Evolutionary conservation across 106 monocot species (phyloP), one percentile per base, ranked within the genome.

Genomic region (Ottelia alismoides): DNA sequence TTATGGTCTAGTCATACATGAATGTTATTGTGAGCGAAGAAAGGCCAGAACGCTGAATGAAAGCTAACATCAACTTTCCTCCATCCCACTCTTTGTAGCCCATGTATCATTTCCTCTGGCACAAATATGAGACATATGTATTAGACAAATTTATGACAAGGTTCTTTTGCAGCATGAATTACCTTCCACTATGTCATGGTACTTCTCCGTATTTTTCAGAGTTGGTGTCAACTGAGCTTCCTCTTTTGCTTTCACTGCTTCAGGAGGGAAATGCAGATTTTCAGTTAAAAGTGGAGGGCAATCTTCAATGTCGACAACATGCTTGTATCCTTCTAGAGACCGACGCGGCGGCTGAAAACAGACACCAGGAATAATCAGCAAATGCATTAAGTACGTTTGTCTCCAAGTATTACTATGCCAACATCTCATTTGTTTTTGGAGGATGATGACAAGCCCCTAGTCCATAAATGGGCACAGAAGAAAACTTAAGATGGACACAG

Each of bases 51-150:
- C 29, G 90, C 57, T 11, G 85, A 70, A 55, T 90, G 98, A 56
- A 99, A 98, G 51, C 82, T 99, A 56, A 99, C 86, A 48, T 99
- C 98, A 30, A 99, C 90, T 56, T 99, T 99, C 72, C 73, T 86
- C 89, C 98, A 99, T 64, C 90, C 85, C 45, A 99, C 44, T 52
- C 85, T 83, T 58, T 99, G 98, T 29, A 99, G 63, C 0, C 98
- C 90, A 14, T 29, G 70, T 45, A 99, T 90, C 90, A 90, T 90
- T 65, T 99, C 98, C 82, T 99, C 90, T 90, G 77, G 26, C 43
- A 18, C 23, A 1, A 56, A 52, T 27, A 0, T 22, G 51, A 0
- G 2, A 51, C 6, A 43, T 43, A 6, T 7, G 40, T 3, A 51
- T 11, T 23, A 6, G 11, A 51, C 7, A 51, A 3, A 51, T 51